phyloP scores from a whole-genome alignment of 2,329 filamentous ascomycete species.

The Penicillium crustosum region DNA sequence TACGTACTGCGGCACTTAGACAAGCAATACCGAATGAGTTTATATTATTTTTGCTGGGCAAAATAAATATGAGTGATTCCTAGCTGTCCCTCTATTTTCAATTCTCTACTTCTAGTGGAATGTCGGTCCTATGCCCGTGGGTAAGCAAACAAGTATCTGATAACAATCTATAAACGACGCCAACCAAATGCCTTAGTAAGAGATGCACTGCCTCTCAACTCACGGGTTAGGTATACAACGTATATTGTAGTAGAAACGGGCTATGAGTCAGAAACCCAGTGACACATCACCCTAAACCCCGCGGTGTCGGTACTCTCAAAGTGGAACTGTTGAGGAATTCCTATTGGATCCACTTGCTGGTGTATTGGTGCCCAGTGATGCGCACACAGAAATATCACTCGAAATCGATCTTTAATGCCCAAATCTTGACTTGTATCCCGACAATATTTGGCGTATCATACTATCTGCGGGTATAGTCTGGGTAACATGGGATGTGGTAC shows the following conservation, averaged over 20 bases:
- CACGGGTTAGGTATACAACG: too few relatives aligned
- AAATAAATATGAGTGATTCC: background rate
- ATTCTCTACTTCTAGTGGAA: too few relatives aligned
- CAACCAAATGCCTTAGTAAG: background rate
- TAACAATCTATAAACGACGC: background rate
- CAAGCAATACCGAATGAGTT: too few relatives aligned
- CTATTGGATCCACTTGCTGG: constrained; percentile 1
- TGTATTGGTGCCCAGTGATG: background rate
- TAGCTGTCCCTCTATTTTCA: background rate
- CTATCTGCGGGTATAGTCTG: background rate
- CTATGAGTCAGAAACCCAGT: background rate
- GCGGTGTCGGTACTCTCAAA: background rate
- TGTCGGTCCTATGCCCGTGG: background rate
- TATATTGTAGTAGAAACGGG: background rate
- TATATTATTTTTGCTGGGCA: background rate
- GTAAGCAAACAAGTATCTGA: background rate
- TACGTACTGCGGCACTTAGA: too few relatives aligned
- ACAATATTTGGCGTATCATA: background rate
- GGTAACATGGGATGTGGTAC: background rate
- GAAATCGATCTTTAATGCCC: background rate
- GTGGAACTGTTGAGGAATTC: background rate
- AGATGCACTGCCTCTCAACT: background rate
- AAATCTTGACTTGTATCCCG: background rate
- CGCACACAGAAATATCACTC: background rate
- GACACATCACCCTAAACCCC: constrained; percentile 2